A percentile compares a stretch with the other conserved stretches of the same genome.
phyloP scores from a whole-genome alignment of 2,329 filamentous ascomycete species.

The Paraphoma sp. region DNA sequence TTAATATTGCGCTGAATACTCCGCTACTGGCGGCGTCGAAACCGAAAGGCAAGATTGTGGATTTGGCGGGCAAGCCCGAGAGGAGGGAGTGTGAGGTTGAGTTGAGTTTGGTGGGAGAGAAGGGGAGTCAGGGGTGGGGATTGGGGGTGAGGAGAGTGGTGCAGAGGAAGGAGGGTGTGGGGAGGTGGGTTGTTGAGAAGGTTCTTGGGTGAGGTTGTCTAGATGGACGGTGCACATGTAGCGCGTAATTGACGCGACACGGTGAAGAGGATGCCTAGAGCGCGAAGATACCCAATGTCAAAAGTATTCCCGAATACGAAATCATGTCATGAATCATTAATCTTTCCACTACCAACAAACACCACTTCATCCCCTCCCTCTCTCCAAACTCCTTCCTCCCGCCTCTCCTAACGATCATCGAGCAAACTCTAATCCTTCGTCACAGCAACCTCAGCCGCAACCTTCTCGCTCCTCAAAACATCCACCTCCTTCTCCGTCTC shows the following conservation, averaged over 20 bases:
- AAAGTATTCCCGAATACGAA: no score
- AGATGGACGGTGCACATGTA: neutral
- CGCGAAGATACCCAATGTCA: neutral
- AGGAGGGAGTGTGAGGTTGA: constrained; percentile 82
- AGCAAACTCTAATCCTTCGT: constrained; percentile 24
- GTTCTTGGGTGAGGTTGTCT: constrained; percentile 43
- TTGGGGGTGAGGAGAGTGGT: constrained; percentile 83
- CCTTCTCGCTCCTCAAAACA: constrained; percentile 35
- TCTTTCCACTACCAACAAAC: neutral
- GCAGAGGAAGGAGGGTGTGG: constrained; percentile 75
- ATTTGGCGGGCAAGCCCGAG: constrained; percentile 51
- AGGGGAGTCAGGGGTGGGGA: constrained; percentile 76
- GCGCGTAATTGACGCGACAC: no score
- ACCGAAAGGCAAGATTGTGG: constrained; percentile 80
- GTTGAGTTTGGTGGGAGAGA: constrained; percentile 75
- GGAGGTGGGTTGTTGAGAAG: constrained; percentile 73
- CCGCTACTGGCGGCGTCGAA: constrained; percentile 86
- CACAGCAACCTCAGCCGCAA: constrained; percentile 31
- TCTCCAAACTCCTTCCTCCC: neutral
- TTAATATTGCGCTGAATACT: constrained; percentile 81
- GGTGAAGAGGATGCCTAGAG: no score
- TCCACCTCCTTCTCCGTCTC: constrained; percentile 32
- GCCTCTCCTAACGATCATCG: neutral
- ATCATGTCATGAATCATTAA: no score
- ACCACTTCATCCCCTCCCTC: neutral